Percentiles rank a stretch among this genome's conserved stretches.
Evolutionary conservation across 495 filamentous ascomycete genomes (phyloP).

Genomic region (Aspergillus homomorphus): DNA sequence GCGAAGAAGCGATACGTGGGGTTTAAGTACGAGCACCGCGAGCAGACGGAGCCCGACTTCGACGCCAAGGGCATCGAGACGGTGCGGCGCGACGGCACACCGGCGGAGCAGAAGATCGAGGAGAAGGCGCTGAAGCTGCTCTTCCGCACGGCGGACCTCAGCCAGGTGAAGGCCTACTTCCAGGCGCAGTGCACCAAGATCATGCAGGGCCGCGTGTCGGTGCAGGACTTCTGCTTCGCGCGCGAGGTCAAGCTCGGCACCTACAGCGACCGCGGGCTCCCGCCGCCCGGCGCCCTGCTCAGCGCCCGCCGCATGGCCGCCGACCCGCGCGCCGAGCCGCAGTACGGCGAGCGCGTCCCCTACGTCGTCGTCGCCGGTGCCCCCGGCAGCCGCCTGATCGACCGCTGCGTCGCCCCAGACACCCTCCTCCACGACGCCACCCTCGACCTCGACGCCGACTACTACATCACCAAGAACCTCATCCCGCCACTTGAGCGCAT

Average conservation of each 20-base stretch:
- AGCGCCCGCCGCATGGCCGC: conserved; percentile 79
- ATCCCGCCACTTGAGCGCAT: conserved; percentile 95
- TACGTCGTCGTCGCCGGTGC: conserved; percentile 90
- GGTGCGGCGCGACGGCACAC: conserved; percentile 88
- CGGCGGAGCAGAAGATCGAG: conserved; percentile 95
- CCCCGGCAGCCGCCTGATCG: conserved; percentile 79
- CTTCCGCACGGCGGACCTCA: conserved; percentile 86
- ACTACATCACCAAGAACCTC: conserved; percentile 94
- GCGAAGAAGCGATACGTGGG: conserved; percentile 98
- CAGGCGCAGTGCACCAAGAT: conserved; percentile 89
- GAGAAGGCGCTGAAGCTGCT: conserved; percentile 88
- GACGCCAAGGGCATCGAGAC: conserved; percentile 99
- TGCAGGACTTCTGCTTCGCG: conserved; percentile 96
- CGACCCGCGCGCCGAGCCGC: conserved; percentile 83
- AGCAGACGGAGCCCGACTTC: conserved; percentile 82
- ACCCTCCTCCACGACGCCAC: conserved; percentile 71
- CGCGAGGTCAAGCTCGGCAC: conserved; percentile 86
- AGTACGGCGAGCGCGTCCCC: conserved; percentile 91
- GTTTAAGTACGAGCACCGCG: conserved; percentile 85
- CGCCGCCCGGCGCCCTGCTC: conserved; percentile 84
- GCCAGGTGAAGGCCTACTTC: conserved; percentile 87
- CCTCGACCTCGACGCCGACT: conserved; percentile 87
- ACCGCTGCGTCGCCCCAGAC: conserved; percentile 87
- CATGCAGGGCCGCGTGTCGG: conserved; percentile 80
- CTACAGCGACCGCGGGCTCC: conserved; percentile 75